phyloP scores from a whole-genome alignment of 768 basidiomycete species.

The Pleurotus citrinopileatus region DNA sequence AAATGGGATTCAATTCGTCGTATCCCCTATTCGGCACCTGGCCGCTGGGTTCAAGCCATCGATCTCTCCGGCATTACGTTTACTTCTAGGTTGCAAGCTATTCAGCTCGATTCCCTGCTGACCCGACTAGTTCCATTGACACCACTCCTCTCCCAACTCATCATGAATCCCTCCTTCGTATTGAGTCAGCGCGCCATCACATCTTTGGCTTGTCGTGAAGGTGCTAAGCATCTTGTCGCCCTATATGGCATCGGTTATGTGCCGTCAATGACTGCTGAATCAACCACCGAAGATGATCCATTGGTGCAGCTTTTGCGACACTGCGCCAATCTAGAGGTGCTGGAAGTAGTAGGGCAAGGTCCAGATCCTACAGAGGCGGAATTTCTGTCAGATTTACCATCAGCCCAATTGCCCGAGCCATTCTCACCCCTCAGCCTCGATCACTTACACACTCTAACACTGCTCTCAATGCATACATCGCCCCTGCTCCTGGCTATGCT shows the following conservation, averaged over 20 bases:
- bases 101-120: slow-evolving; percentile 61
- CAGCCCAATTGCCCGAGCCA: slow-evolving; percentile 24
- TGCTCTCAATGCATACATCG: slow-evolving; percentile 68
- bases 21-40: slow-evolving; percentile 84
- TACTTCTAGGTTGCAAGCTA: slow-evolving; percentile 42
- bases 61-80: slow-evolving; percentile 61
- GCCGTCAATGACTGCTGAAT: slow-evolving; percentile 23
- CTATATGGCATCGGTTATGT: slow-evolving; percentile 58
- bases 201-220: slow-evolving; percentile 51
- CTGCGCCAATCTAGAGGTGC: slow-evolving; percentile 55
- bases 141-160: slow-evolving; percentile 57
- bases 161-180: slow-evolving; percentile 52
- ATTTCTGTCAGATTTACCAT: slow-evolving; percentile 18
- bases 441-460: slow-evolving; percentile 53
- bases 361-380: slow-evolving; percentile 52
- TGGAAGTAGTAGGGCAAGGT: slow-evolving; percentile 63
- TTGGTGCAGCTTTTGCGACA: slow-evolving; percentile 54
- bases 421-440: slow-evolving; percentile 51
- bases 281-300: slow-evolving; percentile 45
- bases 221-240: slow-evolving; percentile 42
- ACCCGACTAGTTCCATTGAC: slow-evolving; percentile 62
- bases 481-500: slow-evolving; percentile 61
- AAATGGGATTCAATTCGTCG: slow-evolving; percentile 88
- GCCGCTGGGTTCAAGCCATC: slow-evolving; percentile 78
- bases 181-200: slow-evolving; percentile 59